phyloP scores from a whole-genome alignment of 805 yeast genomes.

The Jamesozyma jinghongensis region DNA sequence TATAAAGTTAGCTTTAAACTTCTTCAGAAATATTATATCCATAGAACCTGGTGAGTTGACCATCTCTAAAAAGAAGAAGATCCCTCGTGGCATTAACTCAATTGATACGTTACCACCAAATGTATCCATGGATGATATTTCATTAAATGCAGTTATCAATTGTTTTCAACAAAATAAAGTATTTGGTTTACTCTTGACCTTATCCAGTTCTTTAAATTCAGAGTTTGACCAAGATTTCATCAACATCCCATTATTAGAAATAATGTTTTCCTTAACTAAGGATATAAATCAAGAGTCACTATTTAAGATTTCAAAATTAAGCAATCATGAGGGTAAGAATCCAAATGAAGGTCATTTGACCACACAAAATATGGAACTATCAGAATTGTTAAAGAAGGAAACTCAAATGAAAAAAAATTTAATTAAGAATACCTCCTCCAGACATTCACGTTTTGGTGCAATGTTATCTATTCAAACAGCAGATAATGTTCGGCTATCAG shows the following conservation, averaged over 20 bases:
- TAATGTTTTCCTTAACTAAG: conserved; percentile 52
- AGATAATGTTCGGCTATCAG: conserved; percentile 48
- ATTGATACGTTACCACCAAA: conserved; percentile 43
- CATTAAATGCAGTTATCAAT: conserved; percentile 46
- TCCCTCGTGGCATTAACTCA: conserved; percentile 26
- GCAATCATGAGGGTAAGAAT: not conserved
- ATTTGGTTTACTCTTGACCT: conserved; percentile 59
- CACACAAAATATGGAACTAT: conserved; percentile 35
- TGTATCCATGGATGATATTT: conserved; percentile 56
- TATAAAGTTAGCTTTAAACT: conserved; percentile 58
- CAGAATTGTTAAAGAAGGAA: conserved; percentile 53
- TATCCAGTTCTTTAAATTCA: conserved; percentile 53
- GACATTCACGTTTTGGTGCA: conserved; percentile 92
- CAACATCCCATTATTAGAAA: conserved; percentile 58
- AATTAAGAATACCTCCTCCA: conserved; percentile 45
- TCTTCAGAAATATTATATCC: conserved; percentile 68
- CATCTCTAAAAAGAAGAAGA: conserved; percentile 34
- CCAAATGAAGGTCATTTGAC: conserved; percentile 8
- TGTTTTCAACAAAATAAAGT: conserved; percentile 66
- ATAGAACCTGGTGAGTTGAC: conserved; percentile 63
- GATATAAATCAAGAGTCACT: conserved; percentile 38
- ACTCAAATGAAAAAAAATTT: conserved; percentile 41
- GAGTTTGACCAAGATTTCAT: conserved; percentile 57
- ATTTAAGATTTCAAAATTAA: conserved; percentile 1
- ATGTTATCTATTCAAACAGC: conserved; percentile 61